These are phyloP conservation scores for Coelastrella sp. DNA, from an alignment of 139 green algal genomes.

Conservation along the genomic window DNA sequence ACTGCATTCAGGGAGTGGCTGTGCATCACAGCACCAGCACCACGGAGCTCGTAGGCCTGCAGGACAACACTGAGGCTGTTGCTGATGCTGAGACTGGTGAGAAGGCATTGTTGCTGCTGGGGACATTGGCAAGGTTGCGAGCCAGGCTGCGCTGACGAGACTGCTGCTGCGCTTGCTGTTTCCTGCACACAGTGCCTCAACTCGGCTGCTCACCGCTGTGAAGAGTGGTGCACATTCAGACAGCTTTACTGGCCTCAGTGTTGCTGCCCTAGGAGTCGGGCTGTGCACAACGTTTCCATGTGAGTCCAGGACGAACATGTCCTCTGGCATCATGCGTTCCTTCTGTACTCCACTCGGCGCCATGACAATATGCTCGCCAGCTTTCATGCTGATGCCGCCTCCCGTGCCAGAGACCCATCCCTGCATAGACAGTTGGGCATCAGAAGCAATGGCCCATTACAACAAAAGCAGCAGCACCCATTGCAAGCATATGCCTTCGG, in stretches of 20 bases:
- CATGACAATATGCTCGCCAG: conserved; percentile 86
- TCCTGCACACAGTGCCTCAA: too few species aligned
- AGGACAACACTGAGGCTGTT: not conserved
- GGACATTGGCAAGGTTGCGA: too few species aligned
- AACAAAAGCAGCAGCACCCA: too few species aligned
- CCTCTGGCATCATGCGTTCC: conserved; percentile 92
- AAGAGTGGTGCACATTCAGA: conserved; percentile 94
- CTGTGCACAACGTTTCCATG: conserved; percentile 77
- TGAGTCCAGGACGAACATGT: conserved; percentile 96
- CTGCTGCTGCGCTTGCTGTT: too few species aligned
- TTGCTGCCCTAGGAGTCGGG: conserved; percentile 73
- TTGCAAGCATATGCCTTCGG: too few species aligned
- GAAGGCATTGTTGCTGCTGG: not conserved
- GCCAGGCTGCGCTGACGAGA: too few species aligned
- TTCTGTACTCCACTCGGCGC: conserved; percentile 94
- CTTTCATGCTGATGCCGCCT: conserved; percentile 90
- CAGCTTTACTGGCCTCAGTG: conserved; percentile 91
- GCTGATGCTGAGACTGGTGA: not conserved
- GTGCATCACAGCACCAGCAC: conserved; percentile 94
- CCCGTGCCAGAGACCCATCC: conserved; percentile 91
- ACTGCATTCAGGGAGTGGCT: conserved; percentile 90
- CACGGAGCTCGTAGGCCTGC: conserved; percentile 92
- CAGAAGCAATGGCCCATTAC: too few species aligned
- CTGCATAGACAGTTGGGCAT: conserved; percentile 41
- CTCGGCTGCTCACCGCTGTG: conserved; percentile 61